Conservation (phyloP, 2,329 filamentous ascomycete genomes). For the Scleromitrula shiraiana region DNA sequence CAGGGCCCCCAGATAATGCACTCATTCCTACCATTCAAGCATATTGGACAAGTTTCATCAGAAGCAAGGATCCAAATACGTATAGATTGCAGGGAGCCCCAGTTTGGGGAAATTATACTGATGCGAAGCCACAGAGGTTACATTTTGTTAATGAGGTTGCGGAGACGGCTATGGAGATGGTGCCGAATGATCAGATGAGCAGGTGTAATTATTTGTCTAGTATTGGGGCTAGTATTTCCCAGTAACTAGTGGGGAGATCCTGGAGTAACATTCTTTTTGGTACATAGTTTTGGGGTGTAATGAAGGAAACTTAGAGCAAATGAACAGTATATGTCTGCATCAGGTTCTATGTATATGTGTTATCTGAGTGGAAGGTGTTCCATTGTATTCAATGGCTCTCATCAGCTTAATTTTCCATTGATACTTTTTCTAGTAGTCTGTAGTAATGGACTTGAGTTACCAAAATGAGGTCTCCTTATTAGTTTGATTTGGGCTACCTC, state of each 20-base stretch:
- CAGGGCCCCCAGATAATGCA: slow-evolving; percentile 31
- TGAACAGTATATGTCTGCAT: no score
- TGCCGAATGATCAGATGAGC: neutral
- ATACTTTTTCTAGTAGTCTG: no score
- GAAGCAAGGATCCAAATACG: slow-evolving; percentile 55
- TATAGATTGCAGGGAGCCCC: slow-evolving; percentile 38
- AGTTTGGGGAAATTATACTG: slow-evolving; percentile 37
- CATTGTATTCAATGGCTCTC: no score
- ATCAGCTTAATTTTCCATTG: no score
- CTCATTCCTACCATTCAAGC: slow-evolving; percentile 46
- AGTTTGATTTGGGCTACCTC: no score
- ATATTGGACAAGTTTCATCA: slow-evolving; percentile 69
- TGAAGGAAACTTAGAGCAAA: no score
- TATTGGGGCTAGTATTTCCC: slow-evolving; percentile 4
- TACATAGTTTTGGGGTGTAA: neutral
- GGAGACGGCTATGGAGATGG: slow-evolving; percentile 7
- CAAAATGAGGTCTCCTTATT: no score
- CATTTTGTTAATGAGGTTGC: neutral
- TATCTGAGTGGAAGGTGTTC: no score
- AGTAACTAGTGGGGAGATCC: neutral
- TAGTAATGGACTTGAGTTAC: no score
- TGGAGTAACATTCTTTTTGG: neutral
- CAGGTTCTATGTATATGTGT: no score
- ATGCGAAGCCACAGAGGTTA: neutral
- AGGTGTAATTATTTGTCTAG: slow-evolving; percentile 7